Percentiles rank a stretch among this genome's conserved stretches.
phyloP scores from a whole-genome alignment of 345 rosid species.

The Lepidium sativum region DNA sequence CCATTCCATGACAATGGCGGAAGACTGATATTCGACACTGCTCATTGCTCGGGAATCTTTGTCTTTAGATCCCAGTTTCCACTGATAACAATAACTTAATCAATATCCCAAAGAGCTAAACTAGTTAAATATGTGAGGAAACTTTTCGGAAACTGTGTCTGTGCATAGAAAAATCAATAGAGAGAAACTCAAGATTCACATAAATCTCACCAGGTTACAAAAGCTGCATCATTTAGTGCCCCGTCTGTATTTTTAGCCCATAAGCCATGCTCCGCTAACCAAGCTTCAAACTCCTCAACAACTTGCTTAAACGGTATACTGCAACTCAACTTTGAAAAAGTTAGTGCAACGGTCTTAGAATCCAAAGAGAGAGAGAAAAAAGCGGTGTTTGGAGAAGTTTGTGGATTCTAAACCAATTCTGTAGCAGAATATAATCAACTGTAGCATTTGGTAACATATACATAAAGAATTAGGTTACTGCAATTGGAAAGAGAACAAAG shows the following conservation, averaged over 20 bases:
- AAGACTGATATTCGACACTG: slow-evolving; percentile 54
- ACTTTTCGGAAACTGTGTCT: neutral
- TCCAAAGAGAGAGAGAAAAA: neutral
- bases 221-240: slow-evolving; percentile 60
- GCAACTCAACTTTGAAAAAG: slow-evolving; percentile 18
- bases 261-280: slow-evolving; percentile 59
- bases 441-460: neutral
- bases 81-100: slow-evolving; percentile 34
- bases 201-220: slow-evolving; percentile 78
- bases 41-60: slow-evolving; percentile 73
- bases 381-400: neutral
- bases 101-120: slow-evolving; percentile 1
- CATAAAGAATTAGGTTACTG: neutral
- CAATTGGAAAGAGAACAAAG: neutral
- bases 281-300: slow-evolving; percentile 68
- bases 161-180: neutral
- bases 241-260: slow-evolving; percentile 50
- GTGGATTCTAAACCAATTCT: neutral
- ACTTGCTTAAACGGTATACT: slow-evolving; percentile 75
- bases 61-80: slow-evolving; percentile 99
- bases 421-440: neutral
- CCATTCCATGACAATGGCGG: slow-evolving; percentile 86
- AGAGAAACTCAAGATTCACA: neutral
- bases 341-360: neutral
- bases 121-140: neutral